A percentile compares a stretch with the other conserved stretches of the same genome.
These are phyloP conservation scores for Bocquillonia castaneifolia DNA, from an alignment of 441 rosid genomes.

Conservation along the genomic window DNA sequence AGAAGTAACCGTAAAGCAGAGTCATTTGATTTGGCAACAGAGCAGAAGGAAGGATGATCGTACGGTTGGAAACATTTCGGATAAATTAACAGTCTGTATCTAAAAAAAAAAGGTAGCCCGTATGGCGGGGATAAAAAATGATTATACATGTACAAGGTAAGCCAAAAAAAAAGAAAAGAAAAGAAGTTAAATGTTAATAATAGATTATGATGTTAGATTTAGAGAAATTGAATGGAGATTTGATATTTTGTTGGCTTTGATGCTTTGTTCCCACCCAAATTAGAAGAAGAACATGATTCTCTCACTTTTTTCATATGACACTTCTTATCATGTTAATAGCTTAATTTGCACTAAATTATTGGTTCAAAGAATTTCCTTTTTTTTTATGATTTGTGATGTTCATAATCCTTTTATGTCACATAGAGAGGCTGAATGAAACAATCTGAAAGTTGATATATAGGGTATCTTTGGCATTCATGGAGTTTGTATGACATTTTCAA, in stretches of 20 bases:
- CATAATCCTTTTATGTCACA: too few species aligned
- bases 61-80: not conserved
- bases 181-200: slow-evolving; percentile 17
- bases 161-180: not conserved
- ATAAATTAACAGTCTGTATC: not conserved
- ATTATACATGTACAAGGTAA: not conserved
- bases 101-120: not conserved
- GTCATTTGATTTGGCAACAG: slow-evolving; percentile 34
- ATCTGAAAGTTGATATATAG: too few species aligned
- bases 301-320: not conserved
- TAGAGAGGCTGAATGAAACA: too few species aligned
- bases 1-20: slow-evolving; percentile 43
- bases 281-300: slow-evolving; percentile 10
- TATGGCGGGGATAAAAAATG: not conserved
- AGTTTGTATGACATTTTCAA: too few species aligned
- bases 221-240: not conserved
- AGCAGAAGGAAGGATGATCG: slow-evolving; percentile 25
- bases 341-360: not conserved
- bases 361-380: too few species aligned
- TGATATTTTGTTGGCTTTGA: not conserved
- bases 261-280: slow-evolving; percentile 15
- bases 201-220: slow-evolving; percentile 13
- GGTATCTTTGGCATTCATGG: too few species aligned
- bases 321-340: not conserved
- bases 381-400: too few species aligned